Evolutionary conservation across 23 red algal genomes (phyloP), one percentile per base, ranked within the genome.

Genomic region (Gracilaria gracilis): DNA sequence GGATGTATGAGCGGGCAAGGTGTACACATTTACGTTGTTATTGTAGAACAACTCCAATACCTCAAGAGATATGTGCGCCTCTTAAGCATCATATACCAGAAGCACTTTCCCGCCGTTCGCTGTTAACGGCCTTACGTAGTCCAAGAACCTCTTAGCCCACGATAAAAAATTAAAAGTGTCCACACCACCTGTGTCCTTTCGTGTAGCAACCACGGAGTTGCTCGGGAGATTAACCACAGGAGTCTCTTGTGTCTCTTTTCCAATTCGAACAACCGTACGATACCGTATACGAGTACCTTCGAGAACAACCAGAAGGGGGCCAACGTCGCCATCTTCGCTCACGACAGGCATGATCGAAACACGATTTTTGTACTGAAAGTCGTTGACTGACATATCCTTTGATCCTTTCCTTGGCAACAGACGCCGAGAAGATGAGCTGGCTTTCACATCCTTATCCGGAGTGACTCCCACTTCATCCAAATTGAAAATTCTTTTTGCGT

Each of bases 1-100:
- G 16, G 89, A 85, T 1, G 66, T 93, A 67, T 93, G 80, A 0
- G 89, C 61, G 0, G 89, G 89, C 25, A 93, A 50, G 0, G 35
- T 46, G 39, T 85, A 84, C 0, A 93, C 89, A 32, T 61, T 65
- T 20, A 93, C 44, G 53, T 49, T 27, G 44, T 84, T 74, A 8
- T 62, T 44, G 57, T n/a, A 21, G 6, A 93, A 83, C 55, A 93
- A 13, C 33, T 78, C 66, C 9, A 85, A 16, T 16, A 75, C 48
- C 21, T 31, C 27, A 19, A 93, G 17, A 20, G 77, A 75, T 16
- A 93, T 61, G 49, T 93, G 89, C 32, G 79, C 38, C 16, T 42
- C 21, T 20, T 93, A 93, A 1, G 76, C 79, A 34, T 93, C 89
- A 33, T 61, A 73, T 69, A 85, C 35, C 48, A 93, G 28, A 17